A percentile compares a stretch with the other conserved stretches of the same genome.
Evolutionary conservation across 371 early-diverging fungal species (phyloP).

Genomic region (Funneliformis caledonium): DNA sequence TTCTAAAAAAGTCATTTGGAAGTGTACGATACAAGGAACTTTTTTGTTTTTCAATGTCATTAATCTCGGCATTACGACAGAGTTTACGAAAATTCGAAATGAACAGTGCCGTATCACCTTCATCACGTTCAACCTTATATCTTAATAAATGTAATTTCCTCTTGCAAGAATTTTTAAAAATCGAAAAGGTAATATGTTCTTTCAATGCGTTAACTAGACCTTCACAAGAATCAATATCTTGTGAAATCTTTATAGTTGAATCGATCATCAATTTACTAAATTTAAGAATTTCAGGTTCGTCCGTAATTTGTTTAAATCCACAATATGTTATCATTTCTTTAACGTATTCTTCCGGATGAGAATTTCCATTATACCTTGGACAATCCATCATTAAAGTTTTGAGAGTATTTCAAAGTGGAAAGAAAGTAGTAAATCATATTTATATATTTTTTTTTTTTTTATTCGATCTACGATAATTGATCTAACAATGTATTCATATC

Average conservation of each 20-base stretch:
- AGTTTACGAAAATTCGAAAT: background rate
- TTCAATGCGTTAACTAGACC: background rate
- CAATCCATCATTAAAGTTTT: no score
- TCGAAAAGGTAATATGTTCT: background rate
- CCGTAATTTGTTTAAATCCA: background rate
- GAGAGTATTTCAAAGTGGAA: no score
- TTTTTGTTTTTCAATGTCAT: background rate
- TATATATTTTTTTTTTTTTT: no score
- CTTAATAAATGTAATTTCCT: background rate
- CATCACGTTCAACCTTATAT: background rate
- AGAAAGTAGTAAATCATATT: no score
- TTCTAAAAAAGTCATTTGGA: constrained; percentile 1
- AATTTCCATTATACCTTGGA: no score
- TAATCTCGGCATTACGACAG: background rate
- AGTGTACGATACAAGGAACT: background rate
- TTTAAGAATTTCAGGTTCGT: background rate
- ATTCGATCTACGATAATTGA: no score
- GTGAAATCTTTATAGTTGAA: background rate
- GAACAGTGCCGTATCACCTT: background rate
- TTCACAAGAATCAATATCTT: background rate
- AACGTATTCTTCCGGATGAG: no score
- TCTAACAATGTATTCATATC: no score
- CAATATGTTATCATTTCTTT: no score
- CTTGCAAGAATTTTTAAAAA: background rate
- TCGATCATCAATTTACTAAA: background rate